Evolutionary conservation across 1,284 basidiomycete species (phyloP).

Genomic region (Sutorius eximius): DNA sequence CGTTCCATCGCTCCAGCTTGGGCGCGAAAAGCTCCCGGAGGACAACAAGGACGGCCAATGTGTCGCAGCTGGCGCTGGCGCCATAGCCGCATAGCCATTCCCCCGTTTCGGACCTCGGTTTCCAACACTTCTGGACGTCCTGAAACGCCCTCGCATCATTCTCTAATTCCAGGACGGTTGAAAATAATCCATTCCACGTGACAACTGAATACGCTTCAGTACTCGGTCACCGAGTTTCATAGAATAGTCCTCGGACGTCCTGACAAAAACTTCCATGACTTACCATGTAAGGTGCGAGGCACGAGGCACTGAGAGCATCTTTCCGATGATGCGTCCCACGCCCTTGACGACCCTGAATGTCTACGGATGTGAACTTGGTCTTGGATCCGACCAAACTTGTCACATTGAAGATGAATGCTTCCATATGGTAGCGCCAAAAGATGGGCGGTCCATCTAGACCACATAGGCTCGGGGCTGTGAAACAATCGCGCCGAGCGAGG

Average conservation of each 20-base stretch:
- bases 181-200: conserved; percentile 22
- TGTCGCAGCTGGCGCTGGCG: neutral
- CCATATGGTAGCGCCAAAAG: neutral
- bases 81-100: neutral
- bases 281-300: conserved; percentile 28
- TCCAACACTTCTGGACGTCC: conserved; percentile 19
- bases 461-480: neutral
- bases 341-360: conserved; percentile 26
- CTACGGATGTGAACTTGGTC: conserved; percentile 1
- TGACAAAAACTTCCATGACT: neutral
- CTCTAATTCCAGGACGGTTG: neutral
- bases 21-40: neutral
- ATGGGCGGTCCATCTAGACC: conserved; percentile 5
- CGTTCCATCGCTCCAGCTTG: neutral
- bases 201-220: conserved; percentile 3
- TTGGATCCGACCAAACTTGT: conserved; percentile 4
- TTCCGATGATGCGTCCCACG: conserved; percentile 29
- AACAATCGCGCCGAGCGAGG: conserved; percentile 1
- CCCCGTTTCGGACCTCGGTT: conserved; percentile 13
- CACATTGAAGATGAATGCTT: neutral
- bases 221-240: conserved; percentile 16
- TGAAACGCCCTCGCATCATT: conserved; percentile 19
- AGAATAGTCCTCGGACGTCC: conserved; percentile 33
- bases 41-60: neutral
- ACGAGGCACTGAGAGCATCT: conserved; percentile 28